These are phyloP conservation scores for Coemansia erecta DNA, from an alignment of 192 early-diverging fungal genomes.

Conservation along the genomic window DNA sequence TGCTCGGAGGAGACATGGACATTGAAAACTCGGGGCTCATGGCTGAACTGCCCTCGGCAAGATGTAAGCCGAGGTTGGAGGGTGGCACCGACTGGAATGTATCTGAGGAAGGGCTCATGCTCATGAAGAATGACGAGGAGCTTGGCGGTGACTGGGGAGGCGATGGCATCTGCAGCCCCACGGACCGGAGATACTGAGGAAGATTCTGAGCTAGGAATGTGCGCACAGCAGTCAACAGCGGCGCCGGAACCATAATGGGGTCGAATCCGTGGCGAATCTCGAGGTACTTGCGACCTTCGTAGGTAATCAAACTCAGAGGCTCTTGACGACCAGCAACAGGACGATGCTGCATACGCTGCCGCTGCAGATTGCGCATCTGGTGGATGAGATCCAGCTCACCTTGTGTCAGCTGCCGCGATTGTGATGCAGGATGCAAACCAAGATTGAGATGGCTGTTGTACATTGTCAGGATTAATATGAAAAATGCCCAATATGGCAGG, in stretches of 20 bases:
- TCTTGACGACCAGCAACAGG: constrained; percentile 3
- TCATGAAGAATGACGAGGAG: background rate
- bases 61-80: background rate
- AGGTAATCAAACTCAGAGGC: constrained; percentile 21
- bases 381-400: constrained; percentile 21
- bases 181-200: constrained; percentile 10
- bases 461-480: background rate
- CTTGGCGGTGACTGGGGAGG: constrained; percentile 15
- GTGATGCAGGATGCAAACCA: background rate
- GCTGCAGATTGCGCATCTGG: constrained; percentile 24
- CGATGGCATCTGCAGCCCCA: constrained; percentile 8
- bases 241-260: constrained; percentile 37
- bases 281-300: constrained; percentile 23
- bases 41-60: background rate
- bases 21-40: background rate
- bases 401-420: constrained; percentile 13
- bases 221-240: constrained; percentile 17
- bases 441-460: background rate
- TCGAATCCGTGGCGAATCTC: constrained; percentile 28
- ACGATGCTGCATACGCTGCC: constrained; percentile 14
- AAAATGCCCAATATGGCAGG: background rate
- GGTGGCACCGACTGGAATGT: background rate
- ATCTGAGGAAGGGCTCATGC: constrained; percentile 2
- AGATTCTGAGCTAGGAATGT: constrained; percentile 24
- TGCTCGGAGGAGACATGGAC: constrained; percentile 4